Evolutionary conservation across 2,329 filamentous ascomycete species (phyloP), one percentile per base, ranked within the genome.

Genomic region (Aspergillus ustus): DNA sequence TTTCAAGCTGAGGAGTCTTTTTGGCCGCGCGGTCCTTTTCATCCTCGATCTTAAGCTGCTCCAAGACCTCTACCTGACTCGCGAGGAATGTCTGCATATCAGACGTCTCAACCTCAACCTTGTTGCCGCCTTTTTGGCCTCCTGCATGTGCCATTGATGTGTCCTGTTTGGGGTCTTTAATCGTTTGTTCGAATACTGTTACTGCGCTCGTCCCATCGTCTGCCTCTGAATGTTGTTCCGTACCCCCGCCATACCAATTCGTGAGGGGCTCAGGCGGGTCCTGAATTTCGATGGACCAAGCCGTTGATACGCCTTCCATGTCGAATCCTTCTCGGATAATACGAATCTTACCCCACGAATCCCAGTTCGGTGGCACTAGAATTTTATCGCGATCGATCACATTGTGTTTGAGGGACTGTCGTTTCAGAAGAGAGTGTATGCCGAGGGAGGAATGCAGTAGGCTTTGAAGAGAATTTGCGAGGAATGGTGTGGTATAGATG

Each of bases 331-430:
- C 95, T 57, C 92, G 87, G 29, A 98, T 82, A 49, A 98, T 92
- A 46, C 94, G 86, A 63, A 99, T 97, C 79, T 98, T 99, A 62
- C 93, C 93, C 91, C 93, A 97, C 0, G 93, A 97, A 77, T 99
- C 95, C 95, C 95, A 99, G 75, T 97, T 97, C 17, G 93, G 91
- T 1, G 94, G 94, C 0, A 99, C 91, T 5, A 97, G 84, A 58
- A 99, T 93, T 82, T 96, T 96, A 76, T 97, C 93, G 62, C 94
- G 86, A 78, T 95, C 95, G 67, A 96, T 95, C 63, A 96, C 91
- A 70, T 97, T 96, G 75, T 93, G 91, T 78, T 92, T 95, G 25
- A 96, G 83, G 25, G 90, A 87, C 71, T 92, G 86, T 65, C 89
- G 87, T 76, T 92, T 92, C 19, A 96, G 81, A 20, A 95, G 84